Evolutionary conservation across 2,329 filamentous ascomycete species (phyloP), one percentile per base, ranked within the genome.

Genomic region (Nakataea oryzae): DNA sequence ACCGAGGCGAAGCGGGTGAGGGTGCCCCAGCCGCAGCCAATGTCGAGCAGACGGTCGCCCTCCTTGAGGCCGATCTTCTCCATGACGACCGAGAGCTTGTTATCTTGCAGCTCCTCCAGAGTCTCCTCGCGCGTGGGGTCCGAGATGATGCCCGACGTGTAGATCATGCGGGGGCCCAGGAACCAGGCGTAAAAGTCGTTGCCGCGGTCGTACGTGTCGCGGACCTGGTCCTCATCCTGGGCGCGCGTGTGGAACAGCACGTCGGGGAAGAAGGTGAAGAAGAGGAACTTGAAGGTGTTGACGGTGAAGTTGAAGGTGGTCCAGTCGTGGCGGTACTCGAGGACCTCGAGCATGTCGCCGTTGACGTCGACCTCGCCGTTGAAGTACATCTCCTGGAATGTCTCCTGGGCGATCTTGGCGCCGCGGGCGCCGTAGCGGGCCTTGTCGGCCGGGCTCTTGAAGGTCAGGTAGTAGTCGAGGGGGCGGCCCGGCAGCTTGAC

Each of bases 101-200:
- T 97, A 77, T 97, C 93, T 80, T 97, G 95, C 57, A 97, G 85
- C 78, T 97, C 83, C 78, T 99, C 95, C 29, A 99, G 88, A 41
- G 86, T 85, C 79, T 97, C 95, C 78, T 97, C 95, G 68, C 82
- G 83, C 76, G 88, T 86, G 74, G 90, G 85, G 75, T 97, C 92
- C 65, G 89, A 89, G 73, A 99, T 96, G 70, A 99, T 81, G 70
- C 95, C 95, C 60, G 91, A 96, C 60, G 95, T 99, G 81, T 97
- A 97, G 77, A 97, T 91, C 95, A 97, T 99, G 72, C 93, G 93
- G 64, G 93, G 93, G 65, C 95, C 95, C 66, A 97, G 85, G 84
- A 97, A 97, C 92, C 93, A 99, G 74, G 86, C 89, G 81, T 99
- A 99, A 79, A 97, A 96, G 78, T 97, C 95, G 74, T 99, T 92